Conservation (phyloP, 768 basidiomycete species). For the Collybia nuda region DNA sequence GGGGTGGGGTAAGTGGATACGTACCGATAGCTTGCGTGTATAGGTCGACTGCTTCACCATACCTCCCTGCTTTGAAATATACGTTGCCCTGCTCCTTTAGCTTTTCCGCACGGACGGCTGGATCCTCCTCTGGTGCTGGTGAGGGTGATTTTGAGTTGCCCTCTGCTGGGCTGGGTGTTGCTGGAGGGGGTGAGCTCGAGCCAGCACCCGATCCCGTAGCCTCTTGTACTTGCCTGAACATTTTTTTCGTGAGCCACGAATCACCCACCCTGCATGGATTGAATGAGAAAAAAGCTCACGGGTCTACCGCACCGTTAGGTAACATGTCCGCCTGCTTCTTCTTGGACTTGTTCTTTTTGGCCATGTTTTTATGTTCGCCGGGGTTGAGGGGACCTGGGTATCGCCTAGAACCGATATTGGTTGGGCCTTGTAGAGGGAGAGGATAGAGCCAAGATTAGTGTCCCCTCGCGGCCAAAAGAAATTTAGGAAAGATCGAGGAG, state of each 20-base stretch:
- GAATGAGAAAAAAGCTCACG: constrained; percentile 6
- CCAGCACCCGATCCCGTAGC: constrained; percentile 7
- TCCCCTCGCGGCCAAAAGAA: too few species aligned
- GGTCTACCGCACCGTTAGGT: constrained; percentile 6
- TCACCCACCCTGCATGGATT: background rate
- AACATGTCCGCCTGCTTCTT: constrained; percentile 16
- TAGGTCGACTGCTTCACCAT: constrained; percentile 65
- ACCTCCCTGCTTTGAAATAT: constrained; percentile 67
- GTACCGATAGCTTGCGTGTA: constrained; percentile 77
- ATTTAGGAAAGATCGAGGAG: too few species aligned
- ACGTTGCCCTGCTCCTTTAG: constrained; percentile 76
- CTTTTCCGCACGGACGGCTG: constrained; percentile 52
- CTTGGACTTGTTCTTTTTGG: constrained; percentile 18
- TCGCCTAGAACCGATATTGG: too few species aligned
- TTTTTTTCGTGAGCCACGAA: background rate
- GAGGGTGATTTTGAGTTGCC: constrained; percentile 18
- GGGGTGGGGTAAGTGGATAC: constrained; percentile 1
- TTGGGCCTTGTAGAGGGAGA: too few species aligned
- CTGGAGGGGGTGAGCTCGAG: constrained; percentile 14
- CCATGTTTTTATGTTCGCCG: too few species aligned
- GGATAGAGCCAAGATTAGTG: too few species aligned
- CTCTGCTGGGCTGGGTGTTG: constrained; percentile 7
- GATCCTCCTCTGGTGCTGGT: constrained; percentile 36
- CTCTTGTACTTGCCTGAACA: constrained; percentile 1
- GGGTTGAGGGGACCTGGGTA: too few species aligned